A percentile compares a stretch with the other conserved stretches of the same genome.
These are phyloP conservation scores for Sistotremastrum niveocremeum DNA, from an alignment of 768 basidiomycete genomes.

Conservation along the genomic window DNA sequence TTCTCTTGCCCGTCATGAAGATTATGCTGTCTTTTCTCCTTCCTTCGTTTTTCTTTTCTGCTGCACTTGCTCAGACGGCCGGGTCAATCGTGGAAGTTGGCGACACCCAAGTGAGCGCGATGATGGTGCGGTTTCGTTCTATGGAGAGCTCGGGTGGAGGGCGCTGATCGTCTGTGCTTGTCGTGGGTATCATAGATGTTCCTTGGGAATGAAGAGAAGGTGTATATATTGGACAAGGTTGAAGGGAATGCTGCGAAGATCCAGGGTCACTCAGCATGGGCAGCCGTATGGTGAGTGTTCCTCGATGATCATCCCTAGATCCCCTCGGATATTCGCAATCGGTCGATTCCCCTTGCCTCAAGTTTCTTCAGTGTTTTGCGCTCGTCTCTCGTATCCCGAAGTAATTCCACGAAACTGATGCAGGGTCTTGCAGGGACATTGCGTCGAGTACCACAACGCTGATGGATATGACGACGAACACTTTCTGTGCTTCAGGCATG, in stretches of 20 bases:
- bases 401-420: too few species aligned
- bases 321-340: too few species aligned
- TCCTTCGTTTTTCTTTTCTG: too few species aligned
- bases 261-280: constrained; percentile 63
- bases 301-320: too few species aligned
- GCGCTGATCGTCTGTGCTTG: background rate
- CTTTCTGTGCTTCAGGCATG: constrained; percentile 75
- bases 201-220: constrained; percentile 62
- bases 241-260: constrained; percentile 60
- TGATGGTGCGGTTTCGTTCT: constrained; percentile 31
- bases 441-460: constrained; percentile 38
- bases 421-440: constrained; percentile 37
- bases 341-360: too few species aligned
- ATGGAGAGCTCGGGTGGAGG: too few species aligned
- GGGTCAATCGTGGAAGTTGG: constrained; percentile 23
- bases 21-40: too few species aligned
- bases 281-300: constrained; percentile 41
- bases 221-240: constrained; percentile 88
- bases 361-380: too few species aligned
- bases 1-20: too few species aligned
- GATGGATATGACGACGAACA: constrained; percentile 64
- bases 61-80: too few species aligned
- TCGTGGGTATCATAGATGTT: constrained; percentile 43
- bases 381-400: too few species aligned
- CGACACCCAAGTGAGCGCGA: constrained; percentile 33